These are phyloP conservation scores for Blastobotrys attinorum DNA, from an alignment of 805 yeast genomes.

Conservation along the genomic window DNA sequence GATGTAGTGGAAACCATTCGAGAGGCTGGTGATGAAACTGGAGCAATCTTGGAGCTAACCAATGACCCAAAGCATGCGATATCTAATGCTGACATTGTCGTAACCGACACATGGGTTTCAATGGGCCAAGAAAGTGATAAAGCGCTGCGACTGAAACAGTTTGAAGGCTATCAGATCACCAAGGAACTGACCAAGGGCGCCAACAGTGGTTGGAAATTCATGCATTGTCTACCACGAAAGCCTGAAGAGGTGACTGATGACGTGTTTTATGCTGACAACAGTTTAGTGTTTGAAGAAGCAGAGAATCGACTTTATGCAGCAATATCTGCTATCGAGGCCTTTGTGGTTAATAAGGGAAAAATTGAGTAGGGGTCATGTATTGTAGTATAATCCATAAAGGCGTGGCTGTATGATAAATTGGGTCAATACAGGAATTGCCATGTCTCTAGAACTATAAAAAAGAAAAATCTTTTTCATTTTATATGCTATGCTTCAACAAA, in stretches of 20 bases:
- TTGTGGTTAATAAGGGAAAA: slow-evolving; percentile 73
- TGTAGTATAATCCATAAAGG: neutral
- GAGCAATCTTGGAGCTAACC: slow-evolving; percentile 47
- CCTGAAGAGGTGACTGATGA: slow-evolving; percentile 90
- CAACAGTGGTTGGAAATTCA: slow-evolving; percentile 68
- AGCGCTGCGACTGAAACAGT: slow-evolving; percentile 62
- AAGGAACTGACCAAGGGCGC: slow-evolving; percentile 53
- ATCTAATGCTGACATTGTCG: slow-evolving; percentile 67
- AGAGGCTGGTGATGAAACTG: slow-evolving; percentile 43
- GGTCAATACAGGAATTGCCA: neutral
- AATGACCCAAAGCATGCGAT: slow-evolving; percentile 75
- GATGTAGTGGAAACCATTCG: slow-evolving; percentile 48
- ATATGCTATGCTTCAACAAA: too few species aligned
- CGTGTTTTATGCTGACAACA: slow-evolving; percentile 75
- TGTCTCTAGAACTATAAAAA: neutral
- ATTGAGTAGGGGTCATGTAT: slow-evolving; percentile 9
- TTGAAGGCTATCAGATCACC: slow-evolving; percentile 80
- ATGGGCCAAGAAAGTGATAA: slow-evolving; percentile 95
- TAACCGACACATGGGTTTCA: slow-evolving; percentile 95
- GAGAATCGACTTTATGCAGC: slow-evolving; percentile 96
- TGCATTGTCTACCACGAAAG: slow-evolving; percentile 98
- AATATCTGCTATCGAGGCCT: slow-evolving; percentile 84
- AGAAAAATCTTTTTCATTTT: too few species aligned
- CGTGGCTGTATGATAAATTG: too few species aligned
- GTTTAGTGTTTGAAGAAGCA: slow-evolving; percentile 90